These are phyloP conservation scores for Aspergillus pseudoviridinutans DNA, from an alignment of 2,329 filamentous ascomycete species.

Conservation along the genomic window DNA sequence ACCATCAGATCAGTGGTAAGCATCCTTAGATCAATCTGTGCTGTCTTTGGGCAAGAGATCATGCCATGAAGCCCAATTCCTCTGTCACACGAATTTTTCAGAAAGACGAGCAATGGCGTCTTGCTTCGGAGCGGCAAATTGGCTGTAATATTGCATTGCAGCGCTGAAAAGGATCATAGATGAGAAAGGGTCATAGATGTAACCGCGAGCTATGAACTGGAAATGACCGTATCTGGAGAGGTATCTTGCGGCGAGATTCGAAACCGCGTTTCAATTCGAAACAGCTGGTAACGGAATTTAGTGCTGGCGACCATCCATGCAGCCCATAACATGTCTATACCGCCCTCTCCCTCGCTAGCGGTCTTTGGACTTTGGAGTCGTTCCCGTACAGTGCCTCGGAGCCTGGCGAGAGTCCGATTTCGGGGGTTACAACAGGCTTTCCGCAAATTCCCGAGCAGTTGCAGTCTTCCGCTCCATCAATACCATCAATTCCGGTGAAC, in stretches of 20 bases:
- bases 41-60: neutral
- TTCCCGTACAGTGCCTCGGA: neutral
- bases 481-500: slow-evolving; percentile 24
- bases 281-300: neutral
- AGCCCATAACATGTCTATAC: neutral
- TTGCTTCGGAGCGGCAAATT: too few relatives aligned
- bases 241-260: neutral
- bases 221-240: neutral
- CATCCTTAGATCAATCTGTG: neutral
- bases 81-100: neutral
- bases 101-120: neutral
- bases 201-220: neutral
- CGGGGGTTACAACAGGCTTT: slow-evolving; percentile 5
- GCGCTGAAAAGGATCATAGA: neutral
- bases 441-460: slow-evolving; percentile 20
- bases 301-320: neutral
- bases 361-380: neutral
- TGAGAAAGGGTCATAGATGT: neutral
- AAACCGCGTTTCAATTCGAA: neutral
- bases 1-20: neutral
- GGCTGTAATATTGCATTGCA: too few relatives aligned
- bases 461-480: slow-evolving; percentile 12
- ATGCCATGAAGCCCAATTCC: neutral
- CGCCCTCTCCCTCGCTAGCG: neutral
- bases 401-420: slow-evolving; percentile 8